phyloP scores from a whole-genome alignment of 176 grass and related monocot species.

The Otatea glauca region DNA sequence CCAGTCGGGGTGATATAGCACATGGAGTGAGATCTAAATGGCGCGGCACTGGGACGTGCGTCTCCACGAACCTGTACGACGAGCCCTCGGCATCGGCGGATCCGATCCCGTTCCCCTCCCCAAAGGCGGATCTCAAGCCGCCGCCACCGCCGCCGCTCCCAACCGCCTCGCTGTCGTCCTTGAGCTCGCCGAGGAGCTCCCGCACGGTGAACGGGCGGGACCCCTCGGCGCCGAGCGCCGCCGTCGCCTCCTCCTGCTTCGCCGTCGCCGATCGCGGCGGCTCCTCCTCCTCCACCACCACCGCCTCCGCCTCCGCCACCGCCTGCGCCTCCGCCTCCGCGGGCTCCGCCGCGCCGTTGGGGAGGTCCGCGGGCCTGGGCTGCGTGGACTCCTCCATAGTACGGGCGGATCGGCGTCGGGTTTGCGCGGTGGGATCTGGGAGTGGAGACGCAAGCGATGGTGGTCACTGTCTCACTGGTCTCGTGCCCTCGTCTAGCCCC shows the following conservation, averaged over 20 bases:
- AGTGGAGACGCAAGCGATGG: conserved; percentile 33
- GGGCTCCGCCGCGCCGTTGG: conserved; percentile 41
- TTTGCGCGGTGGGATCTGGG: conserved; percentile 34
- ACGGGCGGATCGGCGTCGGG: background rate
- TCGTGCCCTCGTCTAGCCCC: too few species aligned
- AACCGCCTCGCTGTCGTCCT: conserved; percentile 62
- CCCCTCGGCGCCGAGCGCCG: conserved; percentile 49
- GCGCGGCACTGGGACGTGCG: background rate
- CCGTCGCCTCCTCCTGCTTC: conserved; percentile 48
- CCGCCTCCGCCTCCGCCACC: conserved; percentile 36
- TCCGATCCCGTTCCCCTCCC: conserved; percentile 51
- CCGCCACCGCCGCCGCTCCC: conserved; percentile 33
- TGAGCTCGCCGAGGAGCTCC: conserved; percentile 80
- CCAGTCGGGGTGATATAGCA: background rate
- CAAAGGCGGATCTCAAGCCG: conserved; percentile 51
- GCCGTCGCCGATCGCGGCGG: conserved; percentile 58
- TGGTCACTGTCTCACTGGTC: conserved; percentile 30
- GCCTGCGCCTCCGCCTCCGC: conserved; percentile 36
- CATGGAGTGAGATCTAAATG: conserved; percentile 36
- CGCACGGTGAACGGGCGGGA: conserved; percentile 78
- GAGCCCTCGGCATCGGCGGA: conserved; percentile 60
- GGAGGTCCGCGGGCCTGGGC: conserved; percentile 16
- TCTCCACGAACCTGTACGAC: conserved; percentile 62
- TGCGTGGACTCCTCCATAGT: conserved; percentile 46
- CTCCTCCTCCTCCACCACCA: conserved; percentile 45